Evolutionary conservation across 2,329 filamentous ascomycete species (phyloP), one percentile per base, ranked within the genome.

Genomic region (Claviceps lovelessii): DNA sequence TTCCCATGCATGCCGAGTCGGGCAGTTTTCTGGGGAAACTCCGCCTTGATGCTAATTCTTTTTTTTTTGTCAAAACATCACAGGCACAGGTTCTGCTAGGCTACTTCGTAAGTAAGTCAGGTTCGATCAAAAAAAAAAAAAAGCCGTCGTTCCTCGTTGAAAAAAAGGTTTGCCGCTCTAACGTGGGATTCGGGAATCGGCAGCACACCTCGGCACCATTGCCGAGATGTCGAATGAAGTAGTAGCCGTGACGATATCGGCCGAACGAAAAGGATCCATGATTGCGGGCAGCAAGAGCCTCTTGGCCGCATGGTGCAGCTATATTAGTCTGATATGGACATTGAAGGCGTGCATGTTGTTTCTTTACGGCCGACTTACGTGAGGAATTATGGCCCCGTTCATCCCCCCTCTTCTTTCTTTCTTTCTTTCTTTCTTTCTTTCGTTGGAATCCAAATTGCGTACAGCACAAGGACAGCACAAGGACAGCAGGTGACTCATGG

Each of bases 321-420:
- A 74, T 54, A 64, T 70, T 7, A 68, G 67, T 5, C 58, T 74
- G 17, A 72, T 74, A 19, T 74, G 72, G 69, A 59, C 64, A 49
- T 61, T 74, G 29, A 74, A 74, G 56, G 69, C 65, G 5, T 70
- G 68, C 57, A 71, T 73, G 60, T 59, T 73, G n/a, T 73, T 67
- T 56, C 70, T 73, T 55, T 73, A 71, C 57, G 63, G 66, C 49
- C 66, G 72, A 46, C 64, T 74, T 57, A 74, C 72, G 71, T 73
- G 63, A 49, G 68, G 13, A 42, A 29, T 31, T 31, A 3, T 17
- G 3, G 4, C 46, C 9, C 4, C 35, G 15, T 28, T 23, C 10
- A 37, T 11, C 35, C 9, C 35, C 35, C 35, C 35, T 37, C 10
- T 37, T 10, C 10, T 37, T 4, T 11, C 5, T 17, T 23, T 31